Base-by-base conservation (phyloP, 805 yeast genomes). In the Yarrowia porcina region DNA sequence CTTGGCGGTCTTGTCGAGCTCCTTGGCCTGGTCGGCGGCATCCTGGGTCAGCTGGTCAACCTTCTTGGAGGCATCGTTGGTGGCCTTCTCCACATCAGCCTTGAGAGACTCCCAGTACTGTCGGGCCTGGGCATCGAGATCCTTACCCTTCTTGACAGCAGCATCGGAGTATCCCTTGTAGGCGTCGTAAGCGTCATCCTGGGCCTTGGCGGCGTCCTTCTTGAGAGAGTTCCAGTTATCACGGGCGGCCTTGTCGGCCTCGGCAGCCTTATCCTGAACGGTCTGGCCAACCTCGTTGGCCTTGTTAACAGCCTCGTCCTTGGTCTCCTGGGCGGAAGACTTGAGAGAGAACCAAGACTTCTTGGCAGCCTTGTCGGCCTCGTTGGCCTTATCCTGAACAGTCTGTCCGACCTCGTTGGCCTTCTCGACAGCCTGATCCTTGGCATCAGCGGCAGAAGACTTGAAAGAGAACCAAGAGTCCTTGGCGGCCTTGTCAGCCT, bases 101-200 rank as follows among this genome's bases (percentile, higher is more conserved):
- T 65, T 54, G 35, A 65, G 30, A 17, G 50, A 54, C 21, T 65
- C 65, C 36, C 63, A 35, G 57, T 61, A 36, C 27, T 36, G 38
- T 32, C 49, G 32, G 18, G 66, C 60, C 39, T 28, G 18, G 39
- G 54, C 38, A 12, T 61, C 52, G 18, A 56, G 60, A 18, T 65
- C 63, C 52, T 59, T 52, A 20, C 49, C 47, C 44, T 52, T 52
- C 33, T 52, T n/a, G 21, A 52, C 59, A n/a, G 44, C 59, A 10
- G 59, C 59, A 10, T 52, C 59, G 9, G 59, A 52, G 59, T 52
- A 52, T 8, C 12, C 44, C 44, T 52, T 52, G 59, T 33, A 35
- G 10, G 59, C n/a, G 20, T 21, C 41, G 30, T 49, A 49, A 8
- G 59, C 59, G 33, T 52, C 59, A 17, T 52, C 44, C 33, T 23